These are phyloP conservation scores for Zymoseptoria brevis DNA, from an alignment of 2,329 filamentous ascomycete genomes.

Conservation along the genomic window DNA sequence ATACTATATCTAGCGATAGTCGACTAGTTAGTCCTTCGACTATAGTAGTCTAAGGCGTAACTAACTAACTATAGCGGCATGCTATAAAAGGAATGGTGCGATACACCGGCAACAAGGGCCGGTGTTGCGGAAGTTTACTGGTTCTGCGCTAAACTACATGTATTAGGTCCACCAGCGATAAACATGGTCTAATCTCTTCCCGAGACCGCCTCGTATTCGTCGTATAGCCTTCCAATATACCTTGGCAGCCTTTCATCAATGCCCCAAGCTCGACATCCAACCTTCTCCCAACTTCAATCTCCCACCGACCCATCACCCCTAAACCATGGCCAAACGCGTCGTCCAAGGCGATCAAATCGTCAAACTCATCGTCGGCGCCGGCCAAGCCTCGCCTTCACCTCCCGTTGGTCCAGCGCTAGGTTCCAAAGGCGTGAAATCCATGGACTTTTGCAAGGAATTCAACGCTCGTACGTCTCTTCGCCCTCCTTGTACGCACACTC, in stretches of 20 bases:
- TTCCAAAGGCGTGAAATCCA: slow-evolving; percentile 96
- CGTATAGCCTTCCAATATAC: background rate
- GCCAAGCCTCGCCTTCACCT: slow-evolving; percentile 87
- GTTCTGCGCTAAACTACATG: too few species aligned
- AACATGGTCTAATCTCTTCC: too few species aligned
- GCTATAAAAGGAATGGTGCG: too few species aligned
- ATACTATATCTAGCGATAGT: too few species aligned
- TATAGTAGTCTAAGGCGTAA: too few species aligned
- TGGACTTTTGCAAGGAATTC: slow-evolving; percentile 35
- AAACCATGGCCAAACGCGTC: slow-evolving; percentile 44
- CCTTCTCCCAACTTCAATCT: background rate
- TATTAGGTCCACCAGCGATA: too few species aligned
- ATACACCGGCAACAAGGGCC: too few species aligned
- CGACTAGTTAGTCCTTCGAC: too few species aligned
- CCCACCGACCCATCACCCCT: background rate
- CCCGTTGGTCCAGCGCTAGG: slow-evolving; percentile 93
- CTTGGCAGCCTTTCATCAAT: background rate
- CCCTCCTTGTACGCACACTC: background rate
- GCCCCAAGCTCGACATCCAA: background rate
- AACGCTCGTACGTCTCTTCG: slow-evolving; percentile 10
- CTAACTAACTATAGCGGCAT: too few species aligned
- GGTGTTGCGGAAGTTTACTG: too few species aligned
- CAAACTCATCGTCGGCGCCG: slow-evolving; percentile 95
- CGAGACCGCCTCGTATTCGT: background rate
- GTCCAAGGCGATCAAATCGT: slow-evolving; percentile 65